Percentiles rank a stretch among this genome's conserved stretches.
These are phyloP conservation scores for Jatropha curcas DNA, from an alignment of 345 rosid species.

Conservation along the genomic window DNA sequence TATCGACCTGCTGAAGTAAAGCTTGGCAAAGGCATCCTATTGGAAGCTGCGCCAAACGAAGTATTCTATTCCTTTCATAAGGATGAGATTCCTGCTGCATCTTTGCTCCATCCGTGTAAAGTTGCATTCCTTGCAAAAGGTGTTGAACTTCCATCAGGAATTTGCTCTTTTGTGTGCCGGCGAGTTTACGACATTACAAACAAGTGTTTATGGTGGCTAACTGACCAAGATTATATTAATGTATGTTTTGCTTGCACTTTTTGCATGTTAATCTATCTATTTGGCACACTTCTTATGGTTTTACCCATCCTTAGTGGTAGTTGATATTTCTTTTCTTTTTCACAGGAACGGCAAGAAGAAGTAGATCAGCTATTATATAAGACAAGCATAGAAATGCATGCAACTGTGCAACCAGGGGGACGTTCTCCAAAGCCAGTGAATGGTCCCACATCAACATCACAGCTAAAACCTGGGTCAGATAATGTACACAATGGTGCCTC, in stretches of 20 bases:
- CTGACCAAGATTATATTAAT: conserved; percentile 82
- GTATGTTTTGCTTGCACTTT: conserved; percentile 44
- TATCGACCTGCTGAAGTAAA: conserved; percentile 80
- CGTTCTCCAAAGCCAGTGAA: conserved; percentile 74
- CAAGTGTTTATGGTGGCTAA: conserved; percentile 87
- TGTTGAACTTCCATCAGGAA: conserved; percentile 69
- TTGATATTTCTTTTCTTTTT: conserved; percentile 2
- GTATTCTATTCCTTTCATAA: conserved; percentile 88
- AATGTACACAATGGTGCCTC: conserved; percentile 55
- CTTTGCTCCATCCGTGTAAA: conserved; percentile 92
- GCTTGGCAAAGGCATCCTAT: conserved; percentile 77
- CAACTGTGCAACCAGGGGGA: conserved; percentile 68
- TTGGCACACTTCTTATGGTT: too few species aligned
- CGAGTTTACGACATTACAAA: conserved; percentile 78
- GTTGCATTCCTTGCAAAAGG: conserved; percentile 87
- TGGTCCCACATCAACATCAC: conserved; percentile 76
- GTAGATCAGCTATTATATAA: conserved; percentile 69
- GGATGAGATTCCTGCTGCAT: conserved; percentile 90
- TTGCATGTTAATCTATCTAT: neutral
- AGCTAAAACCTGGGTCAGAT: conserved; percentile 69
- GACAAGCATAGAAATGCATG: conserved; percentile 75
- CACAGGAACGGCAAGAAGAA: conserved; percentile 64
- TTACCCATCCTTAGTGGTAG: neutral
- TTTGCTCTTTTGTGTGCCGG: conserved; percentile 78
- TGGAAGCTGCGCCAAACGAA: conserved; percentile 95